phyloP scores from a whole-genome alignment of 179 eudicot genomes.

The Beta macrorhiza region DNA sequence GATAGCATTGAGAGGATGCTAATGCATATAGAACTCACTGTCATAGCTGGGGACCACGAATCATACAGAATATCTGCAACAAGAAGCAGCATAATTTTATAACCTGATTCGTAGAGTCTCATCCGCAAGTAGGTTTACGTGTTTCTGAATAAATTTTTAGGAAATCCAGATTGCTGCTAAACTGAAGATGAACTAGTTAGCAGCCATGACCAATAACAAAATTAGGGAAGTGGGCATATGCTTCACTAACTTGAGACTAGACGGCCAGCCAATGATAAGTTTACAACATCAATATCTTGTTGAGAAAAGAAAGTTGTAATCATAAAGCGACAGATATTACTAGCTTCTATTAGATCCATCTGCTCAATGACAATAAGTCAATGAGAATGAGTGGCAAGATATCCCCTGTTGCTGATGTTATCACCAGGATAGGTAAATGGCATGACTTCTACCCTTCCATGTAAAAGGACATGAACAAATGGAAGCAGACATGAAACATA shows the following conservation, averaged over 20 bases:
- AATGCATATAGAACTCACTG: constrained; percentile 66
- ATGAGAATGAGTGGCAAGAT: neutral
- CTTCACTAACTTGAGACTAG: neutral
- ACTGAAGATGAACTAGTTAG: neutral
- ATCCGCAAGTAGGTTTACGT: neutral
- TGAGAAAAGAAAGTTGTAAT: neutral
- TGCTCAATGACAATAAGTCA: neutral
- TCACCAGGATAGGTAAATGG: constrained; percentile 5
- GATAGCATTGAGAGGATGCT: constrained; percentile 74
- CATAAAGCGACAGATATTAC: neutral
- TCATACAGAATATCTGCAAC: constrained; percentile 61
- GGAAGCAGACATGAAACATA: neutral
- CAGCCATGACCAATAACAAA: neutral
- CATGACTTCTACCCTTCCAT: neutral
- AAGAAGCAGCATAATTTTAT: neutral
- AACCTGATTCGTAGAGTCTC: neutral
- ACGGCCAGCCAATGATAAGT: neutral
- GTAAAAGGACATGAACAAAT: neutral
- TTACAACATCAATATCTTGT: neutral
- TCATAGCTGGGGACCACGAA: constrained; percentile 77
- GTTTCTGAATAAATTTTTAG: neutral
- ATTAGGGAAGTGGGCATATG: neutral
- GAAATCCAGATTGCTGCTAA: neutral
- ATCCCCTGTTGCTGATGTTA: neutral
- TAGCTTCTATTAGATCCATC: neutral